phyloP scores from a whole-genome alignment of 192 early-diverging fungal genomes.

The Diversispora eburnea region DNA sequence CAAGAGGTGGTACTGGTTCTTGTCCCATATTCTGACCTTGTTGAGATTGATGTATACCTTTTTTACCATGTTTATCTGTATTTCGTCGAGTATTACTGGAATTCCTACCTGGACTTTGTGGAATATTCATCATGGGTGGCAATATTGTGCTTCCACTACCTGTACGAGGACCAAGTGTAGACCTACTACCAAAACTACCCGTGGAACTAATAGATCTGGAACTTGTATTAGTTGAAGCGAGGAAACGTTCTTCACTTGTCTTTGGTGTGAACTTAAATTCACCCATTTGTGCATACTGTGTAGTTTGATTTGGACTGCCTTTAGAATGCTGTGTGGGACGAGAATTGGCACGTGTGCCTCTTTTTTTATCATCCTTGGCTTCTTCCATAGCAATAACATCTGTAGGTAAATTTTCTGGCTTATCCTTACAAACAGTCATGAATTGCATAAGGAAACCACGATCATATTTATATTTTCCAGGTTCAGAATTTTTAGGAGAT shows the following conservation, averaged over 20 bases:
- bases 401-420: constrained; percentile 53
- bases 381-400: constrained; percentile 48
- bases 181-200: constrained; percentile 29
- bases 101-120: constrained; percentile 43
- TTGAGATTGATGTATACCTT: constrained; percentile 43
- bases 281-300: constrained; percentile 12
- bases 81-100: constrained; percentile 55
- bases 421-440: constrained; percentile 56
- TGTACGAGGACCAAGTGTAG: constrained; percentile 31
- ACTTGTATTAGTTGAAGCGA: not conserved
- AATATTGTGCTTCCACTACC: constrained; percentile 30
- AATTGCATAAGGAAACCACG: constrained; percentile 80
- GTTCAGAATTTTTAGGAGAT: constrained; percentile 52
- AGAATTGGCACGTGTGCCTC: not conserved
- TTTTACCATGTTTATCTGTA: constrained; percentile 48
- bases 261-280: constrained; percentile 24
- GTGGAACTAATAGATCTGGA: constrained; percentile 12
- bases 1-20: constrained; percentile 72
- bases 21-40: constrained; percentile 48
- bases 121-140: constrained; percentile 29
- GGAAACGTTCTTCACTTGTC: constrained; percentile 41
- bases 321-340: not conserved
- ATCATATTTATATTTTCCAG: constrained; percentile 65
- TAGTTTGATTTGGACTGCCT: not conserved
- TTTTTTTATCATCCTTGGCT: constrained; percentile 36